A percentile compares a stretch with the other conserved stretches of the same genome.
Evolutionary conservation across 2,329 filamentous ascomycete genomes (phyloP).

Genomic region (Sporothrix globosa): DNA sequence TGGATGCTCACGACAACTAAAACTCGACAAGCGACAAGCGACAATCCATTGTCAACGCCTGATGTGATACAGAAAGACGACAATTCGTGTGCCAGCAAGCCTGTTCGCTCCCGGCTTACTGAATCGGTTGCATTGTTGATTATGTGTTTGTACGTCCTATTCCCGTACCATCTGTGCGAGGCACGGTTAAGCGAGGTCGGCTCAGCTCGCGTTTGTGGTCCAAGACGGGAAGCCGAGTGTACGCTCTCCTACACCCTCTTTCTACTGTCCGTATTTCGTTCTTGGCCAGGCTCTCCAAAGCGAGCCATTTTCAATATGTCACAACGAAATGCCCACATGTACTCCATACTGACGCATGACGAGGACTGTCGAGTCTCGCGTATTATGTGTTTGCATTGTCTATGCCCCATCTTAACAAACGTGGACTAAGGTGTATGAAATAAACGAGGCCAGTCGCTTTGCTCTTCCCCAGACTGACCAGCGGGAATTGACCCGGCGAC

Average conservation of each 20-base stretch:
- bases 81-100: neutral
- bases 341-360: neutral
- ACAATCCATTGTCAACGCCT: too few relatives aligned
- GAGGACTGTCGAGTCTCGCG: neutral
- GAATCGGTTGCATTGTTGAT: neutral
- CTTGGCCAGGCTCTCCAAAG: too few relatives aligned
- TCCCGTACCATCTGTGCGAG: neutral
- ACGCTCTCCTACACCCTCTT: neutral
- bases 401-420: neutral
- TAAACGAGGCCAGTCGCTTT: neutral
- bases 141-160: neutral
- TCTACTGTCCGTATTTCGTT: neutral
- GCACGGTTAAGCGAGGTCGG: conserved; percentile 1
- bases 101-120: too few relatives aligned
- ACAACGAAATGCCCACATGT: too few relatives aligned
- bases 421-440: conserved; percentile 14
- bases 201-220: neutral
- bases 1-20: neutral
- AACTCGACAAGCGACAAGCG: too few relatives aligned
- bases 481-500: conserved; percentile 14
- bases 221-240: neutral
- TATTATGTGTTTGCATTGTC: conserved; percentile 13
- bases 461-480: neutral
- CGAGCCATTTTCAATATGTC: neutral
- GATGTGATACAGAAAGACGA: neutral